These are phyloP conservation scores for Porcisia deanei DNA, from an alignment of 208 protist species.

Conservation along the genomic window DNA sequence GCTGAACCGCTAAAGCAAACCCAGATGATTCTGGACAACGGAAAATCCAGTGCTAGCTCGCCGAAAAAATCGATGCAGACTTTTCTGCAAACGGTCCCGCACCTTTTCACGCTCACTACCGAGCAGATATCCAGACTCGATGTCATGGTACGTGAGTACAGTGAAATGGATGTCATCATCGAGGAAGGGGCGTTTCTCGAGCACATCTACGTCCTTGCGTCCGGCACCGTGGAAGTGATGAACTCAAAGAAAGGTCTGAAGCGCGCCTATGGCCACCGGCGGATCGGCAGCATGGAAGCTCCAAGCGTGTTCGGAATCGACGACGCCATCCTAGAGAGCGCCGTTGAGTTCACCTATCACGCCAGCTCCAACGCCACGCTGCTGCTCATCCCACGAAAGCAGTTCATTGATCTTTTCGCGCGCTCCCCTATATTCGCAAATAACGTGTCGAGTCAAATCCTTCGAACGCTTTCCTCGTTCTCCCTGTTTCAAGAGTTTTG, in stretches of 20 bases:
- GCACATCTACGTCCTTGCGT: slow-evolving; percentile 82
- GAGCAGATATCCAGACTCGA: slow-evolving; percentile 59
- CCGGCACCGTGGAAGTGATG: slow-evolving; percentile 84
- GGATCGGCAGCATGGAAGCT: slow-evolving; percentile 72
- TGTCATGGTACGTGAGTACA: slow-evolving; percentile 83
- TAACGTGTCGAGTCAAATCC: slow-evolving; percentile 69
- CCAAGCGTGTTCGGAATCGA: slow-evolving; percentile 82
- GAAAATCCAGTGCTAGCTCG: not conserved
- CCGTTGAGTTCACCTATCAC: slow-evolving; percentile 80
- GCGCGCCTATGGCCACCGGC: slow-evolving; percentile 70
- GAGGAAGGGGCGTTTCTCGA: slow-evolving; percentile 65
- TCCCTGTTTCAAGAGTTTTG: slow-evolving; percentile 76
- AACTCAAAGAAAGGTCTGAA: slow-evolving; percentile 75
- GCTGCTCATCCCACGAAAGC: slow-evolving; percentile 68
- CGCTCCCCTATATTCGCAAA: slow-evolving; percentile 78
- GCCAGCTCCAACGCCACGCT: slow-evolving; percentile 65
- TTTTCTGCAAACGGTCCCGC: slow-evolving; percentile 76
- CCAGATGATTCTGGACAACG: slow-evolving; percentile 17
- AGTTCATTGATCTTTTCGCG: slow-evolving; percentile 64
- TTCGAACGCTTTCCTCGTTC: slow-evolving; percentile 74
- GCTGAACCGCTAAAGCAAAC: slow-evolving; percentile 34
- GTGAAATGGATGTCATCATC: slow-evolving; percentile 80
- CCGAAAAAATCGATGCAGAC: slow-evolving; percentile 48
- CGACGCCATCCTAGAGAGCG: slow-evolving; percentile 74
- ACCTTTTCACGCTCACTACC: slow-evolving; percentile 66